A percentile compares a stretch with the other conserved stretches of the same genome.
phyloP scores from a whole-genome alignment of 495 filamentous ascomycete species.

The Acidiella bohemica region DNA sequence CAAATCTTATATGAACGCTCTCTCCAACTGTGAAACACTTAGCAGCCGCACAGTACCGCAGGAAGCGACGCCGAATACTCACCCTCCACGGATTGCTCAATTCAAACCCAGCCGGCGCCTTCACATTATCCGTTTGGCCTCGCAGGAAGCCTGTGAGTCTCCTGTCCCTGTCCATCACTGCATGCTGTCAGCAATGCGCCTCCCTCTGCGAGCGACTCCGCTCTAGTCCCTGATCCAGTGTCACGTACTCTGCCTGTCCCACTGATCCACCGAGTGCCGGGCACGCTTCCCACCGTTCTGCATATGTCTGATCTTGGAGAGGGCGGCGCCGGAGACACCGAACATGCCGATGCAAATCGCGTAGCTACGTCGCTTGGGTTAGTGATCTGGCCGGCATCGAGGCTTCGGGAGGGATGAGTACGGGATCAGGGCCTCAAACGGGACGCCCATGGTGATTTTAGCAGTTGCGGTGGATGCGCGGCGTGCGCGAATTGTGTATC shows the following conservation, averaged over 20 bases:
- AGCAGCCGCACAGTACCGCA: neutral
- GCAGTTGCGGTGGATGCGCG: no score
- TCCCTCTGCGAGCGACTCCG: no score
- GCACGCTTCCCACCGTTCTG: constrained; percentile 79
- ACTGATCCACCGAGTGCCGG: constrained; percentile 73
- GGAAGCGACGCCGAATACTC: constrained; percentile 6
- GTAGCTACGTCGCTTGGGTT: no score
- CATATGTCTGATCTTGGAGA: constrained; percentile 59
- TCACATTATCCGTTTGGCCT: constrained; percentile 69
- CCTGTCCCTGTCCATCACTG: constrained; percentile 95
- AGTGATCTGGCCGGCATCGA: no score
- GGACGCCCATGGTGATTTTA: constrained; percentile 58
- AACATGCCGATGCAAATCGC: constrained; percentile 46
- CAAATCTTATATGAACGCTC: constrained; percentile 3
- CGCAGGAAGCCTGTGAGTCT: constrained; percentile 73
- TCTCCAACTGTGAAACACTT: constrained; percentile 6
- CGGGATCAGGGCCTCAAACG: constrained; percentile 88
- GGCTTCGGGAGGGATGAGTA: no score
- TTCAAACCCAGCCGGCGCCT: constrained; percentile 79
- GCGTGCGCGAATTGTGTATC: no score
- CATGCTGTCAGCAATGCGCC: neutral
- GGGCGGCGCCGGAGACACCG: constrained; percentile 60
- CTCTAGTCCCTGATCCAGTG: neutral
- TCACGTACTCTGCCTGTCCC: constrained; percentile 60
- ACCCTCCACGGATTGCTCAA: constrained; percentile 93